Conservation (phyloP, 805 yeast genomes). For the Wickerhamomyces bisporus region DNA sequence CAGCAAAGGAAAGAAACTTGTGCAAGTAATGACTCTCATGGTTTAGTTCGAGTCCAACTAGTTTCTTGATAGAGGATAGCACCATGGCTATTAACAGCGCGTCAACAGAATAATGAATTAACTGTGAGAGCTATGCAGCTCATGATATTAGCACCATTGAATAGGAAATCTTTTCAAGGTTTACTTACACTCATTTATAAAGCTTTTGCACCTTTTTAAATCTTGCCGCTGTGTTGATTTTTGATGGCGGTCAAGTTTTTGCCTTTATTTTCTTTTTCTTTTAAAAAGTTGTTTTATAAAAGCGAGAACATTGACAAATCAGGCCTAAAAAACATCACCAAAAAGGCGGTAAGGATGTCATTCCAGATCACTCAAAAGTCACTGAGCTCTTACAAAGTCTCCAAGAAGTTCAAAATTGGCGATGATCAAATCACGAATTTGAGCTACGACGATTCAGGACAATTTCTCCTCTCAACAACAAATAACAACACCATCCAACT, state of each 20-base stretch:
- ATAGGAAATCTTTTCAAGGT: background rate
- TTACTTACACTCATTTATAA: conserved; percentile 1
- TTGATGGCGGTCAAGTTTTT: too few relatives aligned
- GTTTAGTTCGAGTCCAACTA: too few relatives aligned
- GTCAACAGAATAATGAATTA: too few relatives aligned
- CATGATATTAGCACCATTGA: too few relatives aligned
- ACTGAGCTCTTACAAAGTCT: conserved; percentile 28
- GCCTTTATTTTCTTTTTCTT: too few relatives aligned
- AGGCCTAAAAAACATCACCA: background rate
- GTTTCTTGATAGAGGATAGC: too few relatives aligned
- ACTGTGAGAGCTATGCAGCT: too few relatives aligned
- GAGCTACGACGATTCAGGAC: conserved; percentile 83
- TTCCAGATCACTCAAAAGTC: background rate
- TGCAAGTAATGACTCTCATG: too few relatives aligned
- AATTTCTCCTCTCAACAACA: conserved; percentile 67
- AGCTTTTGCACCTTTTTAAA: background rate
- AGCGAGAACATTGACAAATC: too few relatives aligned
- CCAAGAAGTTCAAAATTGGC: conserved; percentile 47
- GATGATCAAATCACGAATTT: conserved; percentile 53
- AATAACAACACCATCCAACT: conserved; percentile 79
- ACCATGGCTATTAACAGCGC: too few relatives aligned
- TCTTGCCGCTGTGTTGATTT: background rate
- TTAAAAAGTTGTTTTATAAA: background rate
- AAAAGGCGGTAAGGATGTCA: too few relatives aligned
- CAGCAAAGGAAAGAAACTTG: too few relatives aligned